These are phyloP conservation scores for Verticillium nubilum DNA, from an alignment of 2,329 filamentous ascomycete species.

Conservation along the genomic window DNA sequence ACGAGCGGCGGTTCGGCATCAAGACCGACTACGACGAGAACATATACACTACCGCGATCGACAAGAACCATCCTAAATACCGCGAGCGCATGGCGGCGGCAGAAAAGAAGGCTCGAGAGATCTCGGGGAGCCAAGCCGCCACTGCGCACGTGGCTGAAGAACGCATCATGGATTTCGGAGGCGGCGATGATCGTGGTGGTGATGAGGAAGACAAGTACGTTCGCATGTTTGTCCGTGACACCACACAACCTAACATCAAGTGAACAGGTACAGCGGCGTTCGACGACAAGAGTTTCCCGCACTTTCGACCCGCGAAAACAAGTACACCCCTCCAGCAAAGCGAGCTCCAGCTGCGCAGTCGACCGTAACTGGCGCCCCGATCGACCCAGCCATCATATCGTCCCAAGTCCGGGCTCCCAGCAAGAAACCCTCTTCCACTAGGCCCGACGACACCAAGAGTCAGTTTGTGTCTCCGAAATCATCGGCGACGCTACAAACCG, in stretches of 20 bases:
- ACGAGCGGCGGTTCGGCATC: slow-evolving; percentile 81
- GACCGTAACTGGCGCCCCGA: slow-evolving; percentile 68
- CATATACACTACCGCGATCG: slow-evolving; percentile 87
- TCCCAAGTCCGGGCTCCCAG: slow-evolving; percentile 59
- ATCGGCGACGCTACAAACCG: slow-evolving; percentile 4
- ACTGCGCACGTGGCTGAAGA: slow-evolving; percentile 90
- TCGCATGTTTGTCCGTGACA: neutral
- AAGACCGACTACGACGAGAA: slow-evolving; percentile 91
- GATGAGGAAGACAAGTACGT: slow-evolving; percentile 91
- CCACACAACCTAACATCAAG: neutral
- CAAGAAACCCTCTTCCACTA: slow-evolving; percentile 33
- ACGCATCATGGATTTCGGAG: slow-evolving; percentile 65
- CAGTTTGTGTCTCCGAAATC: neutral
- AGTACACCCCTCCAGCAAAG: slow-evolving; percentile 87
- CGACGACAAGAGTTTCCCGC: slow-evolving; percentile 68
- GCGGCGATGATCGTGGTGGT: slow-evolving; percentile 56
- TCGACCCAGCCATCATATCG: slow-evolving; percentile 87
- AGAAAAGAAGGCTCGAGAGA: slow-evolving; percentile 81
- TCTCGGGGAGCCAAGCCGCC: slow-evolving; percentile 67
- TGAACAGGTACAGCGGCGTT: slow-evolving; percentile 79
- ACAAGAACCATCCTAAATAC: slow-evolving; percentile 79
- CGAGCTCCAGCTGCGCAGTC: slow-evolving; percentile 71
- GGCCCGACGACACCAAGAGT: slow-evolving; percentile 20
- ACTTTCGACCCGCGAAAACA: slow-evolving; percentile 54
- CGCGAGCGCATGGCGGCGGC: slow-evolving; percentile 72